Evolutionary conservation across 345 rosid species (phyloP).

Genomic region (Eucalyptus sideroxylon): DNA sequence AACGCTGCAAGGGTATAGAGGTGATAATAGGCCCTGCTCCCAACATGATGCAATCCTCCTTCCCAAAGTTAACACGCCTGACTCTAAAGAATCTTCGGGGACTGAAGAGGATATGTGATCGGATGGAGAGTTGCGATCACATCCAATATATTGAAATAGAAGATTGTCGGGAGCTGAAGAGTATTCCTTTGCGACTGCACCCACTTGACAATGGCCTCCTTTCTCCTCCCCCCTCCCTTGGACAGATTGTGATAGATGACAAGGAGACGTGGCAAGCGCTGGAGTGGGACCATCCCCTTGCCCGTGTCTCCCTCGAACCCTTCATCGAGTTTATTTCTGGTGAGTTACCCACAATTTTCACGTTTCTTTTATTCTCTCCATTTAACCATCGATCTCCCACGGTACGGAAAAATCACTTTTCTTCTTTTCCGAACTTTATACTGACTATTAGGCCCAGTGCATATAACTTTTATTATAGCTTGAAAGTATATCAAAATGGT

Average conservation of each 20-base stretch:
- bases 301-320: background rate
- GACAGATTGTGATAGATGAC: rapidly evolving
- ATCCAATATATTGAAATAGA: rapidly evolving
- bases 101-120: background rate
- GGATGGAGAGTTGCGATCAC: background rate
- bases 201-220: background rate
- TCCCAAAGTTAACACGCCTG: background rate
- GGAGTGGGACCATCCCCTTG: background rate
- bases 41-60: no score
- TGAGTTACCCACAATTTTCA: background rate
- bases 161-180: rapidly evolving
- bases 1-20: rapidly evolving
- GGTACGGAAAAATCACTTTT: rapidly evolving
- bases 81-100: rapidly evolving
- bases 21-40: no score
- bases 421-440: no score
- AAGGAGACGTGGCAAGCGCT: background rate
- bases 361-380: background rate
- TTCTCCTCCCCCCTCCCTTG: background rate
- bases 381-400: background rate
- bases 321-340: rapidly evolving
- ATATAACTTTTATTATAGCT: no score
- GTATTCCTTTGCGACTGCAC: background rate
- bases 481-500: background rate
- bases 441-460: background rate